A percentile compares a stretch with the other conserved stretches of the same genome.
Conservation (phyloP, 2,329 filamentous ascomycete genomes). For the Pseudonectria buxi region DNA sequence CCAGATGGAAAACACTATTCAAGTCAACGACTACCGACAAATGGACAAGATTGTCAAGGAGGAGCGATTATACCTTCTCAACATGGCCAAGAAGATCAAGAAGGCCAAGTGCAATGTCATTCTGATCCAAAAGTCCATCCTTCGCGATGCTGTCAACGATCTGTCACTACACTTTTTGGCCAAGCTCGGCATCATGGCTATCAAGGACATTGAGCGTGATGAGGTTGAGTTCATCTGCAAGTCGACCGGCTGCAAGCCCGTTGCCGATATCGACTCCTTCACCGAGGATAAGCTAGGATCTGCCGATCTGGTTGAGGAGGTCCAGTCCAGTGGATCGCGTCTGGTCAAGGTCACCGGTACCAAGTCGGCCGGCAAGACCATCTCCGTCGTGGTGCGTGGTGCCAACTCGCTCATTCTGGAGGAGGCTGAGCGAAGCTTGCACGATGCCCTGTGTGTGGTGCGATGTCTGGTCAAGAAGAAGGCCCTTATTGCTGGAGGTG, state of each 20-base stretch:
- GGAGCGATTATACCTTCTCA: conserved; percentile 93
- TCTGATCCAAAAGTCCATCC: conserved; percentile 96
- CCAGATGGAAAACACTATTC: conserved; percentile 98
- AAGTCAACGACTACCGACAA: conserved; percentile 98
- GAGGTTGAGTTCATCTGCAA: conserved; percentile 99
- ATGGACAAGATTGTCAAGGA: conserved; percentile 99
- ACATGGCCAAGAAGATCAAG: conserved; percentile 99
- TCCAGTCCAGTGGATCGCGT: conserved; percentile 76
- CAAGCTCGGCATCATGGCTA: conserved; percentile 87
- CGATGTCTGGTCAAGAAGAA: conserved; percentile 99
- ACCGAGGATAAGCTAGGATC: conserved; percentile 95
- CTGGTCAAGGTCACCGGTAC: conserved; percentile 95
- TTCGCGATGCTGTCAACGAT: conserved; percentile 96
- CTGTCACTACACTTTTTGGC: conserved; percentile 95
- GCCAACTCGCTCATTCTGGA: conserved; percentile 93
- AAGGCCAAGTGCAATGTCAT: conserved; percentile 99
- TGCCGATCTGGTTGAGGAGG: conserved; percentile 90
- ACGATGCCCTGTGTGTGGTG: conserved; percentile 96
- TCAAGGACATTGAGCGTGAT: conserved; percentile 98
- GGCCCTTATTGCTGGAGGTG: conserved; percentile 94
- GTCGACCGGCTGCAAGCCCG: conserved; percentile 96
- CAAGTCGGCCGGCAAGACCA: conserved; percentile 75
- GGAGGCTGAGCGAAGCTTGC: conserved; percentile 91
- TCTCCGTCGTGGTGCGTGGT: conserved; percentile 89
- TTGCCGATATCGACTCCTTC: conserved; percentile 97